Evolutionary conservation across 305 asterid species (phyloP), one percentile per base, ranked within the genome.

Genomic region (Fraxinus ornus): DNA sequence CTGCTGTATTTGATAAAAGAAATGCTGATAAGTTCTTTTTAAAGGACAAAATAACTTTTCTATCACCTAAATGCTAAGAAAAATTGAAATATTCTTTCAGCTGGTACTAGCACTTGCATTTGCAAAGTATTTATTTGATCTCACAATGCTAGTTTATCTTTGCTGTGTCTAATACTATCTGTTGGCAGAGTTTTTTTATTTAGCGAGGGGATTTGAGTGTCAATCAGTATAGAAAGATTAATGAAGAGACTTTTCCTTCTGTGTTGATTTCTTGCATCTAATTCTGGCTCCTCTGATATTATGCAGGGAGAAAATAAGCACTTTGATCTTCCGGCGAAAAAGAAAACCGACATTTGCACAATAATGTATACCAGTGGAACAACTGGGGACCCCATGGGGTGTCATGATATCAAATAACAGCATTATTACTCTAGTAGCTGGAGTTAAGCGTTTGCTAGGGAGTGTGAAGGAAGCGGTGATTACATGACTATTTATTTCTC

Each of bases 331-430:
- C 91, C 90, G 6, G 82, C 79, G 78, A 88, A 88, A 62, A 82
- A 64, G 76, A 87, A 88, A 41, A 83, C 81, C 32, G 90, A 86
- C 60, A 85, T 88, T 32, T 88, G 91, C 78, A 88, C 91, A 47
- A 88, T 88, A 39, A 85, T 88, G 90, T 88, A 88, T 66, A 85
- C 91, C 32, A 88, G 91, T 70, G 91, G 91, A 55, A 88, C 91
- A 41, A 87, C 91, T 13, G 90, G 91, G 39, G 91, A 88, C 70
- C 91, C 91, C 33, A n/a, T n/a, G 87, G 86, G 91, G 91, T 79
- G 91, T 88, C 79, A 19, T 85, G 87, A 85, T 88, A 77, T 85
- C 91, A 21, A 87, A 88, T 78, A 85, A 81, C 60, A 85, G 85
- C 81, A 87, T 86, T 85, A 88, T 85, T 62, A 80, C 90, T n/a